A percentile compares a stretch with the other conserved stretches of the same genome.
These are phyloP conservation scores for Lepidium aucheri DNA, from an alignment of 345 rosid genomes.

Conservation along the genomic window DNA sequence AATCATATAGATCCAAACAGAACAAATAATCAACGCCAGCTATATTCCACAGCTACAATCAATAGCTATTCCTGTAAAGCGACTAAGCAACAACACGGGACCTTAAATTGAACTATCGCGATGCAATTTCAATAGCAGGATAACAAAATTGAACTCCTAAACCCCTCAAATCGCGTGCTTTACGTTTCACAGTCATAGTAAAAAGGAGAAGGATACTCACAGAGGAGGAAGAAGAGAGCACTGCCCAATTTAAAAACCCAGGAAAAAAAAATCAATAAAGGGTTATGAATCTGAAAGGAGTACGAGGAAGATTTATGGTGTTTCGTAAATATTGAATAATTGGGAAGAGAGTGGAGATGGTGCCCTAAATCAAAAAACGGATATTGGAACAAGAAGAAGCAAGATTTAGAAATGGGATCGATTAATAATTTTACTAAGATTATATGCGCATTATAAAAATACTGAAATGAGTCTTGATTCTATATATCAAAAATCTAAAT, in stretches of 20 bases:
- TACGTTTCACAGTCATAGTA: slow-evolving; percentile 8
- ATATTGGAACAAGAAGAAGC: not conserved
- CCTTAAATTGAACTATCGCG: not conserved
- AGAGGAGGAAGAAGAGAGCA: not conserved
- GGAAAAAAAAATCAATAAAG: not conserved
- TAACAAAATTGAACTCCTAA: slow-evolving; percentile 1
- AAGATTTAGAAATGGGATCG: slow-evolving; percentile 14
- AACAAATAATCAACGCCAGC: not conserved
- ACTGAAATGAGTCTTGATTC: too few species aligned
- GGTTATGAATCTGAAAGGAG: not conserved
- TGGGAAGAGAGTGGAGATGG: not conserved
- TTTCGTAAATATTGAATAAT: not conserved
- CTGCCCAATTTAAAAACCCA: slow-evolving; percentile 2
- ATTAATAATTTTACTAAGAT: not conserved
- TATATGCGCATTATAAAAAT: too few species aligned
- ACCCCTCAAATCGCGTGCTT: slow-evolving; percentile 17
- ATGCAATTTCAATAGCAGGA: not conserved
- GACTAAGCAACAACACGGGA: not conserved
- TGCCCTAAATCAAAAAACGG: slow-evolving; percentile 29
- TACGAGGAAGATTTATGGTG: not conserved
- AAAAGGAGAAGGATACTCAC: not conserved
- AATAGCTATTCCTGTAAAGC: not conserved
- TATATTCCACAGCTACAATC: not conserved
- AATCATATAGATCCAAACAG: not conserved
- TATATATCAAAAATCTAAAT: too few species aligned